Evolutionary conservation across 495 filamentous ascomycete genomes (phyloP), one percentile per base, ranked within the genome.

Genomic region (Trichoderma virens): DNA sequence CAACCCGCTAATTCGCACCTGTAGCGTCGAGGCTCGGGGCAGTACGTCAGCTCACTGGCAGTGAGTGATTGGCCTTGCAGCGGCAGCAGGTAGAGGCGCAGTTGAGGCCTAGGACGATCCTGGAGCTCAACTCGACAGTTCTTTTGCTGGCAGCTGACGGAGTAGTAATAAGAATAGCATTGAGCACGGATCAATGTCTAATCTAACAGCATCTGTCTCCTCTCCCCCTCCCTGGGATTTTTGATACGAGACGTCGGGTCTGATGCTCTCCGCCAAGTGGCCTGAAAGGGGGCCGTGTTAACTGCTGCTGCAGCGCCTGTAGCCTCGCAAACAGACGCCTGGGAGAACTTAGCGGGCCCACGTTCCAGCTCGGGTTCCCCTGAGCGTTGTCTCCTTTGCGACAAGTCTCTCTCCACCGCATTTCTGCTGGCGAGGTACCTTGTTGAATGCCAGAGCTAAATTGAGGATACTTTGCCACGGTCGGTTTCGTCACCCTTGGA

Each of bases 231-330:
- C 51, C 51, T n/a, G 25, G 51, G 25, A 56, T 35, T 6, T 56
- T 18, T 28, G 51, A 56, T 56, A 56, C 51, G 51, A 56, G 47
- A 9, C 51, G 51, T 20, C 34, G 6, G 34, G 13, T 7, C 51
- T 56, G 51, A 56, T 28, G 51, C 51, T 45, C 41, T 45, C 41
- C n/a, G 41, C 41, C 41, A 16, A 45, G 41, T 20, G 41, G 41
- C 41, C 41, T 56, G 51, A 56, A 56, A 56, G 51, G 51, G 51
- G 51, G 51, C 25, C 51, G 51, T 56, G 45, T 20, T 25, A 20
- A n/a, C 45, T 51, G 45, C 41, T 54, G 51, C 27, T 13, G 6
- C 23, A 56, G 51, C 27, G 51, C 25, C 18, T 47, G n/a, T n/a
- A n/a, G n/a, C n/a, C n/a, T n/a, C n/a, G n/a, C n/a, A n/a, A n/a